Evolutionary conservation across 148 eudicot genomes (phyloP).

Genomic region (Silene conica): DNA sequence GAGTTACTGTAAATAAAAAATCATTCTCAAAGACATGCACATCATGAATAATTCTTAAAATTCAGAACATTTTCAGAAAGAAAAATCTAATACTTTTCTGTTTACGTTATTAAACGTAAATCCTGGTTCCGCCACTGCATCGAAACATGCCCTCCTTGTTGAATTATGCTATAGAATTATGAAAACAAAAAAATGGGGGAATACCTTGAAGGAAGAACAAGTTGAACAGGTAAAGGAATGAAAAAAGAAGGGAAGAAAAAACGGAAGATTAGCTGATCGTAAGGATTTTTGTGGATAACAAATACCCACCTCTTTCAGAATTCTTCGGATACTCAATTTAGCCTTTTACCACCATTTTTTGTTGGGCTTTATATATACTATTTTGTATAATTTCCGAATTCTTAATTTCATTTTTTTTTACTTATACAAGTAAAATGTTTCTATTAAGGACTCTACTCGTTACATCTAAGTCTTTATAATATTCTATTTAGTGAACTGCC

Average conservation of each 20-base stretch:
- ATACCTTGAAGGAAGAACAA: conserved; percentile 22
- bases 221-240: conserved; percentile 15
- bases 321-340: conserved; percentile 5
- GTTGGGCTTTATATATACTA: neutral
- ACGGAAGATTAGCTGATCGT: conserved; percentile 13
- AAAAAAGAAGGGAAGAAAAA: neutral
- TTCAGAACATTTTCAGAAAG: no score
- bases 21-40: neutral
- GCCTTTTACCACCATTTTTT: neutral
- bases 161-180: neutral
- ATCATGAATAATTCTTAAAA: no score
- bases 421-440: no score
- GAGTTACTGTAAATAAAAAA: neutral
- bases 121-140: no score
- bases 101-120: no score
- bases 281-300: conserved; percentile 24
- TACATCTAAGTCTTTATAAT: no score
- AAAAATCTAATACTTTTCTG: no score
- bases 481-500: no score
- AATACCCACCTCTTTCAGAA: conserved; percentile 7
- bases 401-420: no score
- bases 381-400: no score
- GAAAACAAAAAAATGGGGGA: neutral
- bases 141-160: neutral
- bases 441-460: no score